Evolutionary conservation across 495 filamentous ascomycete species (phyloP).

Genomic region (Opeltia flavorubescens): DNA sequence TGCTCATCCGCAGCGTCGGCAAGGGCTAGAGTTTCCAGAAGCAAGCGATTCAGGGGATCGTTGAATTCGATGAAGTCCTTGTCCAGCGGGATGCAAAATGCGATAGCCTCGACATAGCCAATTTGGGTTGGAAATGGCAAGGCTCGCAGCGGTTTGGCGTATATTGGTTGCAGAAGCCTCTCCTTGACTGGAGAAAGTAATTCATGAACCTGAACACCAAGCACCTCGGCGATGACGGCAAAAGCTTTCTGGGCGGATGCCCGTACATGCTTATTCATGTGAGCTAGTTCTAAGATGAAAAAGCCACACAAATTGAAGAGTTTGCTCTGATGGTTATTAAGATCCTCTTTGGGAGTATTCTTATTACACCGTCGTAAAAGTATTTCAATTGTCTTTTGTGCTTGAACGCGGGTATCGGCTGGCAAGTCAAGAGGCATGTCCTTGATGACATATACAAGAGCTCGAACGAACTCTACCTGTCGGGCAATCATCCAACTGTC

Average conservation of each 20-base stretch:
- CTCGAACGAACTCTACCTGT: constrained; percentile 72
- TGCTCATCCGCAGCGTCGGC: constrained; percentile 89
- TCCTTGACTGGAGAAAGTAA: constrained; percentile 80
- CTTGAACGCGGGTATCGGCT: constrained; percentile 65
- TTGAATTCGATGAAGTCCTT: constrained; percentile 80
- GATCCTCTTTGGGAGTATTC: constrained; percentile 58
- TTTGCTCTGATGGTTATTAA: constrained; percentile 49
- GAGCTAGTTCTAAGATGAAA: constrained; percentile 73
- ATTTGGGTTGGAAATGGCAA: constrained; percentile 88
- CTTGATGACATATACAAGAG: constrained; percentile 90
- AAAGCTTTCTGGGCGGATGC: constrained; percentile 71
- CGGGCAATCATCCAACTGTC: constrained; percentile 68
- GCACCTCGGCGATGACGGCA: constrained; percentile 59
- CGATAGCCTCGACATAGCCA: constrained; percentile 94
- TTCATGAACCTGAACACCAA: constrained; percentile 67
- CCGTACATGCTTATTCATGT: constrained; percentile 89
- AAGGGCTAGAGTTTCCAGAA: constrained; percentile 83
- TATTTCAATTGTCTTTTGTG: constrained; percentile 66
- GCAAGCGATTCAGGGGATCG: constrained; percentile 72
- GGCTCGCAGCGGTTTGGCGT: constrained; percentile 84
- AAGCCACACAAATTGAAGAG: constrained; percentile 64
- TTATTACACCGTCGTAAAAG: constrained; percentile 64
- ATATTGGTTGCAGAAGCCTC: constrained; percentile 71
- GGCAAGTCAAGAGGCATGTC: constrained; percentile 89
- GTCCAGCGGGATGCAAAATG: constrained; percentile 77